Evolutionary conservation across 495 filamentous ascomycete species (phyloP).

Genomic region (Melanomma pulvis-pyrius): DNA sequence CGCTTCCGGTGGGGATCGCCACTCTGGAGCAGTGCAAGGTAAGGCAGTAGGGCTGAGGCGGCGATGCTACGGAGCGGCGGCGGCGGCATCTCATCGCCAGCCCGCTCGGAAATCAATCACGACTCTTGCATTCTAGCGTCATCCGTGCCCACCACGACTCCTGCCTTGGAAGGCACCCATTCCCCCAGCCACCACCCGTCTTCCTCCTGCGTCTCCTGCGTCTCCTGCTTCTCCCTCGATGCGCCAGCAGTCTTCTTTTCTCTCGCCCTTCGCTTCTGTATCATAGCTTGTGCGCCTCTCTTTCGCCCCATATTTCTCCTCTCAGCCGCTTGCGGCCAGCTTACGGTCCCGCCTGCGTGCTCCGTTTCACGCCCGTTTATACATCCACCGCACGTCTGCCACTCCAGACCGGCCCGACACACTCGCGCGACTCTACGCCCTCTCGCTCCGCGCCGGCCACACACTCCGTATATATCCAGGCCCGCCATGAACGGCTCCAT

Average conservation of each 20-base stretch:
- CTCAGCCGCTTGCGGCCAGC: slow-evolving; percentile 28
- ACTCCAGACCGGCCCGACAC: slow-evolving; percentile 15
- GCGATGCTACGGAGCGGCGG: too few relatives aligned
- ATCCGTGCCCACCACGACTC: too few relatives aligned
- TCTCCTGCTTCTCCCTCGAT: not conserved
- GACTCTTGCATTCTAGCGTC: too few relatives aligned
- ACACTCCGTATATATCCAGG: not conserved
- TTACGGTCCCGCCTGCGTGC: slow-evolving; percentile 15
- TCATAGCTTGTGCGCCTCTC: slow-evolving; percentile 25
- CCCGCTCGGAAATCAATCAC: too few relatives aligned
- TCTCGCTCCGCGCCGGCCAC: not conserved
- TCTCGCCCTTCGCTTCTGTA: slow-evolving; percentile 33
- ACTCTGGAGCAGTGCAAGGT: not conserved
- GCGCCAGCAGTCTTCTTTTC: slow-evolving; percentile 5
- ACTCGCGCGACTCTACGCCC: slow-evolving; percentile 5
- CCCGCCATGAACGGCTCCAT: slow-evolving; percentile 24
- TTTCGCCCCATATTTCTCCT: slow-evolving; percentile 17
- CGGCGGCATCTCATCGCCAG: too few relatives aligned
- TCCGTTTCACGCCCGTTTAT: slow-evolving; percentile 33
- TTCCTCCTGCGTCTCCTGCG: too few relatives aligned
- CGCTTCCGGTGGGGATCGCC: not conserved
- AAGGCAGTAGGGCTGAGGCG: not conserved
- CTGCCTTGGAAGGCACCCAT: too few relatives aligned
- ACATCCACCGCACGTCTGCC: slow-evolving; percentile 2
- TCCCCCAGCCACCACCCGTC: not conserved